Evolutionary conservation across 2,329 filamentous ascomycete species (phyloP).

Genomic region (Paracorniculantispora psalliotae): DNA sequence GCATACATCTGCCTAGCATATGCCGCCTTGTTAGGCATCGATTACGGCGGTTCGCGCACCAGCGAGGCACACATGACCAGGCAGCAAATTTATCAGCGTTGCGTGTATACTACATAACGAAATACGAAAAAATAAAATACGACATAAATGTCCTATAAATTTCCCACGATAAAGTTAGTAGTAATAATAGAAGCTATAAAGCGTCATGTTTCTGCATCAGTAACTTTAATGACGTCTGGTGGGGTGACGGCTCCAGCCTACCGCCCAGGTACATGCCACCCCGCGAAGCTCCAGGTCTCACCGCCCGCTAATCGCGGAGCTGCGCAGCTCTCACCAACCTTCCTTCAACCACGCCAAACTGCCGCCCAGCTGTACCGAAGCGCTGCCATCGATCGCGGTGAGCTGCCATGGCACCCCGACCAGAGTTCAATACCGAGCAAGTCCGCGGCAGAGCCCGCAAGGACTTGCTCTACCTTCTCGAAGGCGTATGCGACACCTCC

Average conservation of each 20-base stretch:
- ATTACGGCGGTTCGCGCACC: neutral
- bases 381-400: conserved; percentile 29
- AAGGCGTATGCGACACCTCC: conserved; percentile 66
- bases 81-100: neutral
- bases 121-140: neutral
- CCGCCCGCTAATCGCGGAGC: conserved; percentile 4
- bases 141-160: no score
- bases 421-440: conserved; percentile 68
- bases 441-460: conserved; percentile 78
- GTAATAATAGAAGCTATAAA: no score
- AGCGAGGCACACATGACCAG: neutral
- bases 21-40: neutral
- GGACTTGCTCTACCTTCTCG: conserved; percentile 84
- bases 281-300: conserved; percentile 11
- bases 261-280: neutral
- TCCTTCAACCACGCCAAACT: conserved; percentile 10
- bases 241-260: neutral
- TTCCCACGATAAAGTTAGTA: no score
- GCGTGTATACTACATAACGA: neutral
- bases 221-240: conserved; percentile 10
- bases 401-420: conserved; percentile 63
- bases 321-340: neutral
- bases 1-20: neutral
- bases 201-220: neutral
- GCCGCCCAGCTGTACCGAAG: conserved; percentile 17